Evolutionary conservation across 495 filamentous ascomycete species (phyloP).

Genomic region (Xylaria curta): DNA sequence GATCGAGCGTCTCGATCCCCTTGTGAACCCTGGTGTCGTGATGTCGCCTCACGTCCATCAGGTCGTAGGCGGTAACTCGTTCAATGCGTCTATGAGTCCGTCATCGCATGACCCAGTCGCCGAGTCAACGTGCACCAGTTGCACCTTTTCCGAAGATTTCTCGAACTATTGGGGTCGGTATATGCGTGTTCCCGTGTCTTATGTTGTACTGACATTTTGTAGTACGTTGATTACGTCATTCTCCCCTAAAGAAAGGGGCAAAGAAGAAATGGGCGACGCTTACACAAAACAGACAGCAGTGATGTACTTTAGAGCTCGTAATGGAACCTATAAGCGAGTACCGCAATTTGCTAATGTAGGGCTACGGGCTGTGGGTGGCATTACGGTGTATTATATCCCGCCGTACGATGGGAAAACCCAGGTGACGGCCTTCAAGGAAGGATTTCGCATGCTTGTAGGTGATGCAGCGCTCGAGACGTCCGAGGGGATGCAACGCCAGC

Average conservation of each 20-base stretch:
- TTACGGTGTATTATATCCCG: slow-evolving; percentile 53
- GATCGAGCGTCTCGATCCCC: slow-evolving; percentile 46
- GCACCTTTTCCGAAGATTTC: slow-evolving; percentile 47
- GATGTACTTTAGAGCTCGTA: slow-evolving; percentile 46
- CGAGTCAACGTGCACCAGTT: slow-evolving; percentile 45
- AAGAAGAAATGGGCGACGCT: neutral
- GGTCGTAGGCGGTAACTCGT: slow-evolving; percentile 48
- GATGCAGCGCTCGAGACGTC: slow-evolving; percentile 44
- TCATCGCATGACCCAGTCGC: slow-evolving; percentile 38
- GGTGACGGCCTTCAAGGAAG: slow-evolving; percentile 49
- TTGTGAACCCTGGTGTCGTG: slow-evolving; percentile 44
- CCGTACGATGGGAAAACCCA: slow-evolving; percentile 45
- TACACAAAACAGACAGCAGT: slow-evolving; percentile 38
- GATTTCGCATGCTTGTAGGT: slow-evolving; percentile 52
- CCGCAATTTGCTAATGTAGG: slow-evolving; percentile 47
- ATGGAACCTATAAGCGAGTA: slow-evolving; percentile 48
- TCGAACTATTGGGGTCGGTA: slow-evolving; percentile 49
- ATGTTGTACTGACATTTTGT: neutral
- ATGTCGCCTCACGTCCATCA: slow-evolving; percentile 47
- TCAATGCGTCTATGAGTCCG: slow-evolving; percentile 44
- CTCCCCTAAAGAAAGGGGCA: neutral
- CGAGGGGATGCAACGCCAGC: slow-evolving; percentile 36
- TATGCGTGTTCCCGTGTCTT: neutral
- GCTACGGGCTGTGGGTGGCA: slow-evolving; percentile 45
- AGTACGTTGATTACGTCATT: neutral